Conservation (phyloP, 148 eudicot species). For the Fagopyrum homotropicum region DNA sequence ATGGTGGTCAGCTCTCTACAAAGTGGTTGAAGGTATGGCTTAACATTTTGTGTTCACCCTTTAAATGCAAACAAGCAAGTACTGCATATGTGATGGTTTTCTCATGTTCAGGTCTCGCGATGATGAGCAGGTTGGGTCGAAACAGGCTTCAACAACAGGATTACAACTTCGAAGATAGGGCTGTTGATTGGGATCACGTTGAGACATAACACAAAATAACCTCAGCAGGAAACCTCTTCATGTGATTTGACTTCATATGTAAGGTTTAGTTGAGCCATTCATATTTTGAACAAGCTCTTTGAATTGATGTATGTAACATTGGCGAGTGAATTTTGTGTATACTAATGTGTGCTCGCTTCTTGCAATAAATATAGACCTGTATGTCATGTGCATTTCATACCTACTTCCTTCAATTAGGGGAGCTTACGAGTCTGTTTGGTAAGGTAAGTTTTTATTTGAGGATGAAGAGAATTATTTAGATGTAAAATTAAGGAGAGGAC, state of each 20-base stretch:
- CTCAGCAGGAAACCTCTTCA: background rate
- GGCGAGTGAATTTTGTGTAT: too few species aligned
- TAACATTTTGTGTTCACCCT: background rate
- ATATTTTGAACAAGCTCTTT: too few species aligned
- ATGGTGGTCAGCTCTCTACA: conserved; percentile 91
- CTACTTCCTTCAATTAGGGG: too few species aligned
- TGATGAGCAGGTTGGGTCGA: conserved; percentile 59
- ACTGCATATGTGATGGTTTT: background rate
- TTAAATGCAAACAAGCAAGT: background rate
- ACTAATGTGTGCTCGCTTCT: too few species aligned
- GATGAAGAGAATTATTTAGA: too few species aligned
- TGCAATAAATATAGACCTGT: too few species aligned
- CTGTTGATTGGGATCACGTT: conserved; percentile 53
- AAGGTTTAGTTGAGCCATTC: too few species aligned
- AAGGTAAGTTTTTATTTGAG: too few species aligned
- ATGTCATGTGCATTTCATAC: too few species aligned
- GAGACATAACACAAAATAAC: conserved; percentile 12
- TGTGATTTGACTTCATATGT: background rate
- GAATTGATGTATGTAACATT: too few species aligned
- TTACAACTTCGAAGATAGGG: conserved; percentile 15
- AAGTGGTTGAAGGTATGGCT: conserved; percentile 71
- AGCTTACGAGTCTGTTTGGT: too few species aligned
- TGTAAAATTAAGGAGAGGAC: too few species aligned
- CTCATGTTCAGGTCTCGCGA: conserved; percentile 48
- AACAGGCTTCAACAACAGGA: conserved; percentile 48